phyloP scores from a whole-genome alignment of 495 filamentous ascomycete genomes.

The Peziza echinospora region DNA sequence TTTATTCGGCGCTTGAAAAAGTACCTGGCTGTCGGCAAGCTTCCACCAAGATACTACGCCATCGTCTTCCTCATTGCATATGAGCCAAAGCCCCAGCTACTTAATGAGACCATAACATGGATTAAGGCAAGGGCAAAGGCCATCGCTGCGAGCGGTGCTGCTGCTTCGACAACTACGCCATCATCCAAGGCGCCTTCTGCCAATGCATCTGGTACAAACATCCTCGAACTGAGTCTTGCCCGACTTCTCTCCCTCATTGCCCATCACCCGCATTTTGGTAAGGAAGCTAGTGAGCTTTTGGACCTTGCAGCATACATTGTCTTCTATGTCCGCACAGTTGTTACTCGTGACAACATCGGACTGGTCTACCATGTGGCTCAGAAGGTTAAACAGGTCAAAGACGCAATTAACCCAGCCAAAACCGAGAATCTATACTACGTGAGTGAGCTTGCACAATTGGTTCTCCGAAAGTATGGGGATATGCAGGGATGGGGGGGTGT shows the following conservation, averaged over 20 bases:
- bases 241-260: constrained; percentile 72
- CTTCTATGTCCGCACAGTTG: constrained; percentile 67
- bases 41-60: constrained; percentile 62
- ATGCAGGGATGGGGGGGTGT: constrained; percentile 51
- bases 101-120: constrained; percentile 62
- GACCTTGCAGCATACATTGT: constrained; percentile 72
- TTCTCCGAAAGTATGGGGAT: constrained; percentile 66
- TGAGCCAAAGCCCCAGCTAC: constrained; percentile 50
- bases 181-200: background rate
- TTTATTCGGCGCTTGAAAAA: constrained; percentile 77
- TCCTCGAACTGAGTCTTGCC: constrained; percentile 68
- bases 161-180: constrained; percentile 5
- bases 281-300: constrained; percentile 35
- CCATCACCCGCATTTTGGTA: constrained; percentile 74
- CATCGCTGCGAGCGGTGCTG: constrained; percentile 20
- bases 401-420: constrained; percentile 45
- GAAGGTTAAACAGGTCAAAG: constrained; percentile 72
- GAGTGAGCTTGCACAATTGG: constrained; percentile 67
- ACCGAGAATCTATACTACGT: constrained; percentile 49
- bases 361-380: constrained; percentile 84
- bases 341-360: constrained; percentile 64
- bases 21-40: constrained; percentile 44
- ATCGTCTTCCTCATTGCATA: constrained; percentile 77
- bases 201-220: constrained; percentile 21
- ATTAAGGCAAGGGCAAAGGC: constrained; percentile 46